These are phyloP conservation scores for Acer yangbiense DNA, from an alignment of 345 rosid genomes.

Conservation along the genomic window DNA sequence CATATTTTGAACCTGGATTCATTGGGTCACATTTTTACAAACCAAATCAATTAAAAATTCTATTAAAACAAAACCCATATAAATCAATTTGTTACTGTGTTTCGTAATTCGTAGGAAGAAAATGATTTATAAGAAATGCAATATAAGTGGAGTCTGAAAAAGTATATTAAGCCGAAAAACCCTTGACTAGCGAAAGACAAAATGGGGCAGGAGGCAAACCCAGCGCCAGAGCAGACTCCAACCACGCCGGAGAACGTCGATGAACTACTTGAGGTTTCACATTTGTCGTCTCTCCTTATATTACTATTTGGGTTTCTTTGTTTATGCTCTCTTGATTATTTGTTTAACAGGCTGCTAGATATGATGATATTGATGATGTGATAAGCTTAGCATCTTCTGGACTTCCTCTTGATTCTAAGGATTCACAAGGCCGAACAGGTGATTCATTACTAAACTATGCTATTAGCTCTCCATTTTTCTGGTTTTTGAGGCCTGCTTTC, in stretches of 20 bases:
- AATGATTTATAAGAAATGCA: too few relatives aligned
- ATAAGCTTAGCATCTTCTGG: slow-evolving; percentile 60
- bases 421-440: slow-evolving; percentile 88
- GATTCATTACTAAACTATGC: background rate
- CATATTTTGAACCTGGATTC: too few relatives aligned
- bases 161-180: too few relatives aligned
- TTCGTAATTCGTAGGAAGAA: too few relatives aligned
- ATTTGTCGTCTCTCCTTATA: background rate
- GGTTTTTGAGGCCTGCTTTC: background rate
- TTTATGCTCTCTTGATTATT: background rate
- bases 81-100: too few relatives aligned
- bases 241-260: slow-evolving; percentile 48
- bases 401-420: slow-evolving; percentile 73
- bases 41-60: too few relatives aligned
- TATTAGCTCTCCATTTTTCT: background rate
- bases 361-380: slow-evolving; percentile 74
- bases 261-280: slow-evolving; percentile 60
- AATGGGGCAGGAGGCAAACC: slow-evolving; percentile 47
- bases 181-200: too few relatives aligned
- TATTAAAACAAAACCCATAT: too few relatives aligned
- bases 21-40: too few relatives aligned
- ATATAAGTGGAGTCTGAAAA: too few relatives aligned
- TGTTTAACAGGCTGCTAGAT: slow-evolving; percentile 85
- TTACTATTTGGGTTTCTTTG: background rate
- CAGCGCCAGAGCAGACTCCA: slow-evolving; percentile 18